Conservation (phyloP, 164 flowering plant genomes). For the Vitis amurensis region DNA sequence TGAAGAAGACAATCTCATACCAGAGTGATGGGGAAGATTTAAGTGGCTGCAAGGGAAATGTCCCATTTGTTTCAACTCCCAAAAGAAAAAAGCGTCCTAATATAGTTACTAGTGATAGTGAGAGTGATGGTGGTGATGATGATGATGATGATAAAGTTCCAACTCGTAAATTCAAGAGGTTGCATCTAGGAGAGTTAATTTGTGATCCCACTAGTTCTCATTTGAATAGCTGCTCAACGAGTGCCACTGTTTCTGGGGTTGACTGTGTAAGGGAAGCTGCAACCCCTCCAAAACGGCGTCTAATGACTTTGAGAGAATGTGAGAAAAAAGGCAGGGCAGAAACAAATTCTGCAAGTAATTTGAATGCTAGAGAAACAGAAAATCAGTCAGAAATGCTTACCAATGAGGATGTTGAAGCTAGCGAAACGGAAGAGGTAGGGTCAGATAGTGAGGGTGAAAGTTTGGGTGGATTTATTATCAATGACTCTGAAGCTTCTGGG, state of each 20-base stretch:
- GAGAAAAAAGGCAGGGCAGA: constrained; percentile 14
- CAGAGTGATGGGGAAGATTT: constrained; percentile 15
- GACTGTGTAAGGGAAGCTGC: constrained; percentile 7
- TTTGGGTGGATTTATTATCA: constrained; percentile 52
- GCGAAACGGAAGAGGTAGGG: constrained; percentile 29
- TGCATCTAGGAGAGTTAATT: constrained; percentile 13
- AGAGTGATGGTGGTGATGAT: constrained; percentile 46
- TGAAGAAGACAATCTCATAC: constrained; percentile 9
- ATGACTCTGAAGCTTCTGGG: constrained; percentile 31
- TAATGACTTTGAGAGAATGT: constrained; percentile 23
- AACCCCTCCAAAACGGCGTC: constrained; percentile 31
- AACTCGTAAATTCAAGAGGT: constrained; percentile 29
- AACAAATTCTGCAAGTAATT: neutral
- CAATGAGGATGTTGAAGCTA: constrained; percentile 20
- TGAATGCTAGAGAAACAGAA: neutral
- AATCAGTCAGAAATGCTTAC: constrained; percentile 9
- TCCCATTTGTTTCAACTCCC: constrained; percentile 16
- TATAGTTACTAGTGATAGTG: constrained; percentile 40
- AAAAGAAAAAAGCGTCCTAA: constrained; percentile 41
- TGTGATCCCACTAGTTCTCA: constrained; percentile 10
- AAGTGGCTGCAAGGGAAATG: constrained; percentile 4
- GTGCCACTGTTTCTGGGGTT: constrained; percentile 8
- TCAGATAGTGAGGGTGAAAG: constrained; percentile 48
- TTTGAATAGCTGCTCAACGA: neutral
- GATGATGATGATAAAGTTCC: constrained; percentile 27